Conservation (phyloP, 2,329 filamentous ascomycete genomes). For the Hawksworthiomyces lignivorus region DNA sequence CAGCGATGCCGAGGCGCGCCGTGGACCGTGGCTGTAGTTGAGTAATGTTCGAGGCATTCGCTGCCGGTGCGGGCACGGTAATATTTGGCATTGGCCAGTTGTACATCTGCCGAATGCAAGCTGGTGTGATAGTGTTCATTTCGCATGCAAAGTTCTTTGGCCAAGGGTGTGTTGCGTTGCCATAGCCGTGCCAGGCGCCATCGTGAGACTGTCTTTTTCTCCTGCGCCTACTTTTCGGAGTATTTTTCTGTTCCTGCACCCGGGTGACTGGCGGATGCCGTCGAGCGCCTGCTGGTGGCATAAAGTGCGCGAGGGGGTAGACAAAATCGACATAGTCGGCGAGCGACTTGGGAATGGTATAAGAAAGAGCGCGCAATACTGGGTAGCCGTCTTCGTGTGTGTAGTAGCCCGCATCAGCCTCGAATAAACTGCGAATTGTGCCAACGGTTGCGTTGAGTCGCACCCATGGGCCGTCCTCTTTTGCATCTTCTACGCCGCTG, state of each 20-base stretch:
- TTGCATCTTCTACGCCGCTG: conserved; percentile 27
- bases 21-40: no score
- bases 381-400: conserved; percentile 27
- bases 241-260: neutral
- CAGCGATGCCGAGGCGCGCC: conserved; percentile 37
- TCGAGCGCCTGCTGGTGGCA: conserved; percentile 26
- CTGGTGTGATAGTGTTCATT: conserved; percentile 25
- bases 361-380: conserved; percentile 36
- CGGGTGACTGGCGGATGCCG: neutral
- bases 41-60: neutral
- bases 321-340: conserved; percentile 35
- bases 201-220: neutral
- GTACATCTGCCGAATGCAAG: conserved; percentile 37
- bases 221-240: neutral
- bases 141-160: conserved; percentile 20
- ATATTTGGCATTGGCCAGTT: conserved; percentile 34
- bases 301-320: conserved; percentile 42
- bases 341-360: conserved; percentile 35
- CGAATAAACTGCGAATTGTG: conserved; percentile 31
- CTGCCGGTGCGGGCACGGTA: no score
- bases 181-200: conserved; percentile 6
- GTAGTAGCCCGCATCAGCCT: conserved; percentile 34
- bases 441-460: conserved; percentile 33
- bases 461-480: conserved; percentile 32
- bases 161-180: conserved; percentile 15